Evolutionary conservation across 345 rosid species (phyloP).

Genomic region (Limnanthes douglasii): DNA sequence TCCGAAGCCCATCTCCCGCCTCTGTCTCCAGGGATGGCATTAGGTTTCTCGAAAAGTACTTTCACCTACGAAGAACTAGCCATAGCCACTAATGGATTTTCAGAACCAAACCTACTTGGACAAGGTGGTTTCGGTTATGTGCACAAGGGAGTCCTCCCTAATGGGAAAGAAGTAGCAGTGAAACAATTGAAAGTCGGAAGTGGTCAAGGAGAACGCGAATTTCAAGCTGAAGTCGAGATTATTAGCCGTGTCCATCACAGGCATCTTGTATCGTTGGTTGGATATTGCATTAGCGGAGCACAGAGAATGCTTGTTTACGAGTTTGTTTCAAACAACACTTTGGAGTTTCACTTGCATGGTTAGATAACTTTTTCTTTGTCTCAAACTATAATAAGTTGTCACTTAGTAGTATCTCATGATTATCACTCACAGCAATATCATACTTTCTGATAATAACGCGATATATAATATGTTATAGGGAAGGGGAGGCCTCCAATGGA

Average conservation of each 20-base stretch:
- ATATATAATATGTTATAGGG: slow-evolving; percentile 31
- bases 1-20: slow-evolving; percentile 46
- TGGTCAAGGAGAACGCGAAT: slow-evolving; percentile 81
- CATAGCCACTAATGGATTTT: slow-evolving; percentile 59
- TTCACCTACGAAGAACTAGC: slow-evolving; percentile 69
- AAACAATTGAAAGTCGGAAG: slow-evolving; percentile 70
- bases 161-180: slow-evolving; percentile 75
- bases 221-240: slow-evolving; percentile 78
- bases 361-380: no score
- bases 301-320: slow-evolving; percentile 62
- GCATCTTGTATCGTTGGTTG: slow-evolving; percentile 81
- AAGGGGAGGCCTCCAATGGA: slow-evolving; percentile 44
- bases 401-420: not conserved
- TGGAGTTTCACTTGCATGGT: slow-evolving; percentile 66
- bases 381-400: slow-evolving; percentile 5
- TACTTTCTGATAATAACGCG: not conserved
- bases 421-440: not conserved
- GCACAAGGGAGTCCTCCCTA: slow-evolving; percentile 57
- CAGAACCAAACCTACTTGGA: slow-evolving; percentile 43
- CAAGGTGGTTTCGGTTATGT: slow-evolving; percentile 89
- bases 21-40: slow-evolving; percentile 36
- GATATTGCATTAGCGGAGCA: slow-evolving; percentile 45
- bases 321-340: slow-evolving; percentile 54
- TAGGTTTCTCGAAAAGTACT: slow-evolving; percentile 42
- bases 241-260: slow-evolving; percentile 90